Conservation (phyloP, 306 rosid genomes). For the Fragaria iinumae region DNA sequence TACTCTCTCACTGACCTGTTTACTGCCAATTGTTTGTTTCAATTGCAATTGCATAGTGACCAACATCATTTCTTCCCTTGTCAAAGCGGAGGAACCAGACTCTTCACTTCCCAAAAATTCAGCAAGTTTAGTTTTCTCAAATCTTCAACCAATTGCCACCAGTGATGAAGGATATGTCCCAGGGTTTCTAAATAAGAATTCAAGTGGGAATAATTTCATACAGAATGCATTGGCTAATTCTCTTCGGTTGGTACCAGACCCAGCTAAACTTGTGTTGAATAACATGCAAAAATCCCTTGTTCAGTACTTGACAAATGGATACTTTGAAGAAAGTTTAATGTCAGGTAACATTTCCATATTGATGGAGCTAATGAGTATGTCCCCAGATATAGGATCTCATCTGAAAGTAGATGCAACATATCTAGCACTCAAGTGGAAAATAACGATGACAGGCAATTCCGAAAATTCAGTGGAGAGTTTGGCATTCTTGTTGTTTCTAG, state of each 20-base stretch:
- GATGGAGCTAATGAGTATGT: conserved; percentile 33
- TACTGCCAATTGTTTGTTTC: neutral
- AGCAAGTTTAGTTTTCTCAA: conserved; percentile 10
- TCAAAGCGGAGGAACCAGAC: conserved; percentile 21
- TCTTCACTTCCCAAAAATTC: conserved; percentile 11
- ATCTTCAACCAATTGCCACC: conserved; percentile 20
- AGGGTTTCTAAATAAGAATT: conserved; percentile 20
- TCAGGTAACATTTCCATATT: conserved; percentile 23
- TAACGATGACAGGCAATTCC: conserved; percentile 12
- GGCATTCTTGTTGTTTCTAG: conserved; percentile 42
- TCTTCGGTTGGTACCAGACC: conserved; percentile 36
- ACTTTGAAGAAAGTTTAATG: conserved; percentile 17
- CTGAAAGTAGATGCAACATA: conserved; percentile 43
- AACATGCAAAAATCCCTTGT: conserved; percentile 25
- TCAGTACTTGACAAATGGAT: conserved; percentile 17
- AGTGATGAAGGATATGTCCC: conserved; percentile 24
- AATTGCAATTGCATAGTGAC: conserved; percentile 4
- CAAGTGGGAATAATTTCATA: conserved; percentile 18
- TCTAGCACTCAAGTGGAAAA: conserved; percentile 41
- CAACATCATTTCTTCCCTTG: conserved; percentile 9
- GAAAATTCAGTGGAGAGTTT: conserved; percentile 38
- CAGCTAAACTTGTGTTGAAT: conserved; percentile 46
- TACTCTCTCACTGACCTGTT: neutral
- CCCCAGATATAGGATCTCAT: conserved; percentile 36
- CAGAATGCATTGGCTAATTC: conserved; percentile 10